Conservation (phyloP, 768 basidiomycete species). For the Hypholoma fasciculare region DNA sequence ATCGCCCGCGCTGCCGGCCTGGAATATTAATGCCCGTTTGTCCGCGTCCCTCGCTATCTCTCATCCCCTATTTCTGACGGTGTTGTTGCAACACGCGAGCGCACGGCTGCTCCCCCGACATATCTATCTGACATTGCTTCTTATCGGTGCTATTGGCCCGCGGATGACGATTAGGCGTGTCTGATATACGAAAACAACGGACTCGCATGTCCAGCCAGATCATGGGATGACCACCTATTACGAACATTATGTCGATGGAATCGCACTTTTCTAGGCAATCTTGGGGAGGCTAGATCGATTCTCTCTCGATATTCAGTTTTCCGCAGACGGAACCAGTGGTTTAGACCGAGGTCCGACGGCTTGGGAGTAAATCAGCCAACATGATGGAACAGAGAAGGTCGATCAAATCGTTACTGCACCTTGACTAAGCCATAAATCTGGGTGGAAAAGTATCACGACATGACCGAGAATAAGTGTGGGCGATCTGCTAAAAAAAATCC, state of each 20-base stretch:
- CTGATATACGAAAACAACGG: constrained; percentile 39
- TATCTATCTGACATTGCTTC: constrained; percentile 1
- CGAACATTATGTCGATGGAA: constrained; percentile 33
- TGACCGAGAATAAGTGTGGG: constrained; percentile 7
- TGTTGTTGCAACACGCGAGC: background rate
- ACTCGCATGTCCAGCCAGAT: constrained; percentile 13
- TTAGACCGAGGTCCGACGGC: constrained; percentile 1
- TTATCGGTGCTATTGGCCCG: background rate
- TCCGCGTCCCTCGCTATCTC: constrained; percentile 25
- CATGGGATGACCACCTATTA: constrained; percentile 15
- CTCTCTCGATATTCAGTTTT: background rate
- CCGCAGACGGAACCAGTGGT: background rate
- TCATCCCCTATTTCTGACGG: constrained; percentile 9
- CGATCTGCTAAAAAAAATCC: background rate
- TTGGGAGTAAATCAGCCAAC: constrained; percentile 15
- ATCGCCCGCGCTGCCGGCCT: constrained; percentile 2
- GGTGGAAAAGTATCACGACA: constrained; percentile 16
- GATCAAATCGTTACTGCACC: background rate
- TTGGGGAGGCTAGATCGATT: background rate
- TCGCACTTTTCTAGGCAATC: constrained; percentile 32
- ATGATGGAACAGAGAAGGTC: constrained; percentile 6
- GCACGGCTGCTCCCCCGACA: background rate
- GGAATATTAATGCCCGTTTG: constrained; percentile 7
- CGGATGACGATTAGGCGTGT: constrained; percentile 10
- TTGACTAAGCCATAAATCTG: background rate